Evolutionary conservation across 805 yeast genomes (phyloP).

Genomic region (Geotrichum ghanense): DNA sequence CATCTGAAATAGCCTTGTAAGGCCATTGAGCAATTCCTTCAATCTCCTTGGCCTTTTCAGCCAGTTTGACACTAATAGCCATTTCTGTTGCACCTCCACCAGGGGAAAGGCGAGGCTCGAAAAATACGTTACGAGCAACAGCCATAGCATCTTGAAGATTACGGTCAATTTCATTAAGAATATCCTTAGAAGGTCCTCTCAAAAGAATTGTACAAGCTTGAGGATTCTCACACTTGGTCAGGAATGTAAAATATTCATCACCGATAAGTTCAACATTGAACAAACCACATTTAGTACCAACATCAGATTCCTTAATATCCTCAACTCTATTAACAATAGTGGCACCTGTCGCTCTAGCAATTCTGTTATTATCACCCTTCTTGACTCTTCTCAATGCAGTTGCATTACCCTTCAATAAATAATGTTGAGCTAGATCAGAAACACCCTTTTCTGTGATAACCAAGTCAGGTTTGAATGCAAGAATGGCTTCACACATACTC

Average conservation of each 20-base stretch:
- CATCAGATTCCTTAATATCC: conserved; percentile 81
- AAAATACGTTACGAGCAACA: conserved; percentile 86
- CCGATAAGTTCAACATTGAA: conserved; percentile 93
- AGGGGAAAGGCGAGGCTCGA: conserved; percentile 90
- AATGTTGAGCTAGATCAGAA: conserved; percentile 95
- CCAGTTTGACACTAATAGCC: conserved; percentile 84
- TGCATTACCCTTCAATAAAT: conserved; percentile 83
- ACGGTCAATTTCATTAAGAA: conserved; percentile 90
- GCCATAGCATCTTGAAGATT: conserved; percentile 98
- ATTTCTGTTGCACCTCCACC: conserved; percentile 99
- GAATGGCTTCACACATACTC: conserved; percentile 70
- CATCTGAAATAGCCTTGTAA: conserved; percentile 96
- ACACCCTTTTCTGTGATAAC: conserved; percentile 98
- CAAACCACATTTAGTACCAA: conserved; percentile 81
- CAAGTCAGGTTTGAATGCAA: conserved; percentile 80
- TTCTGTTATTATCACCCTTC: conserved; percentile 91
- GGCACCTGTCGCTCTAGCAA: conserved; percentile 96
- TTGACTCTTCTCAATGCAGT: conserved; percentile 88
- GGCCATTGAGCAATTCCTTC: conserved; percentile 99
- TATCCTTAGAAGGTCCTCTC: conserved; percentile 96
- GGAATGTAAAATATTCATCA: conserved; percentile 87
- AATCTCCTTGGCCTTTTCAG: conserved; percentile 82
- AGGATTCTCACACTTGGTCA: conserved; percentile 73
- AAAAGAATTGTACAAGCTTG: conserved; percentile 87
- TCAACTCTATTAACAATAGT: conserved; percentile 92